A percentile compares a stretch with the other conserved stretches of the same genome.
Evolutionary conservation across 495 filamentous ascomycete species (phyloP).

Genomic region (Aspergillus sparsus): DNA sequence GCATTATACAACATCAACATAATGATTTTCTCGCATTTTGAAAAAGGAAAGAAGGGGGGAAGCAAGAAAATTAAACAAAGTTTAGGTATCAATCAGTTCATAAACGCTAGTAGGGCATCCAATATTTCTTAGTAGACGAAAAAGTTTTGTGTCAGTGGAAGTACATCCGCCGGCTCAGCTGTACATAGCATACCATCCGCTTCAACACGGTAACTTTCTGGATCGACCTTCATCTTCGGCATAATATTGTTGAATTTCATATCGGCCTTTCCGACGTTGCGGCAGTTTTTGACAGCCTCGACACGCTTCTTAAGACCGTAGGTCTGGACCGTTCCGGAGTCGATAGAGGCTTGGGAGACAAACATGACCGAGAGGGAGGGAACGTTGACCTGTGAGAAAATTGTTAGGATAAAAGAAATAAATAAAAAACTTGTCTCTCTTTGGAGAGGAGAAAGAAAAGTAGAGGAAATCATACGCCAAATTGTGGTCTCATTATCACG

Average conservation of each 20-base stretch:
- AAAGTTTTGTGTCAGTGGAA: slow-evolving; percentile 76
- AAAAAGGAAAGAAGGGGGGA: no score
- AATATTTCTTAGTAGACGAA: slow-evolving; percentile 23
- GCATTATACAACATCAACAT: no score
- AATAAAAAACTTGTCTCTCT: not conserved
- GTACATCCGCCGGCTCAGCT: slow-evolving; percentile 67
- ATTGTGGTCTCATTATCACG: slow-evolving; percentile 85
- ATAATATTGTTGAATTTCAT: slow-evolving; percentile 92
- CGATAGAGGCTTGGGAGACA: slow-evolving; percentile 73
- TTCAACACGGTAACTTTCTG: slow-evolving; percentile 86
- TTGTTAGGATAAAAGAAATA: slow-evolving; percentile 4
- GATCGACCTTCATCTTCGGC: slow-evolving; percentile 93
- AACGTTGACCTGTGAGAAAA: slow-evolving; percentile 51
- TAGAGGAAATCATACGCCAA: slow-evolving; percentile 55
- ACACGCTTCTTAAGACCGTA: slow-evolving; percentile 82
- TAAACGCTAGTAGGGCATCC: not conserved
- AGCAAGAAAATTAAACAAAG: no score
- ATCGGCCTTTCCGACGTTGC: slow-evolving; percentile 79
- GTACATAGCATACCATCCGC: slow-evolving; percentile 78
- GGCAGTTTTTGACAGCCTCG: slow-evolving; percentile 78
- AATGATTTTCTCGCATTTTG: no score
- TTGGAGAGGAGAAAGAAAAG: slow-evolving; percentile 3
- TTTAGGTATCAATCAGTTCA: no score
- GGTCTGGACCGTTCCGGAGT: slow-evolving; percentile 58
- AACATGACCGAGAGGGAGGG: slow-evolving; percentile 77